Conservation (phyloP, 768 basidiomycete genomes). For the Suillus placidus region DNA sequence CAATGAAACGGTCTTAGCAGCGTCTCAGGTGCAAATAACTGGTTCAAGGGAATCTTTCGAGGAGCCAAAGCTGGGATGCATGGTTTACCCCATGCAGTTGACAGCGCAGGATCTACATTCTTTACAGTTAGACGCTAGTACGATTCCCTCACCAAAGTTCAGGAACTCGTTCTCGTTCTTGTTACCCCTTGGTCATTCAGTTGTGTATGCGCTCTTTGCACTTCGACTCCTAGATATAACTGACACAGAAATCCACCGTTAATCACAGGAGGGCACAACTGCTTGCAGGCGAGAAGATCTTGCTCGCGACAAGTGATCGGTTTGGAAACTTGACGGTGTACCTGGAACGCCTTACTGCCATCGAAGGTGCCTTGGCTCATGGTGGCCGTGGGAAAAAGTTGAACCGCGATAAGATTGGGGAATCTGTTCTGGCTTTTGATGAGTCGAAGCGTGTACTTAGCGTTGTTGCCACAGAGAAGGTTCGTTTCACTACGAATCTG, state of each 20-base stretch:
- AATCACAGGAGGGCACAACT: conserved; percentile 40
- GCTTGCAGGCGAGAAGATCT: conserved; percentile 41
- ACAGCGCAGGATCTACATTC: conserved; percentile 31
- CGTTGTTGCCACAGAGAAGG: conserved; percentile 47
- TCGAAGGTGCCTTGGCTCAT: conserved; percentile 36
- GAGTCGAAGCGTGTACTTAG: conserved; percentile 53
- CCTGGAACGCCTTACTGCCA: conserved; percentile 35
- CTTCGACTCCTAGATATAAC: background rate
- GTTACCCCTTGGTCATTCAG: conserved; percentile 22
- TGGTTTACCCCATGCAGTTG: conserved; percentile 29
- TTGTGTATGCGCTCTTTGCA: conserved; percentile 8
- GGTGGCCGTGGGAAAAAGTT: conserved; percentile 33
- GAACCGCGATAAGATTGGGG: conserved; percentile 49
- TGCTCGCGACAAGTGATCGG: conserved; percentile 45
- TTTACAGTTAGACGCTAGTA: conserved; percentile 26
- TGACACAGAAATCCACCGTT: background rate
- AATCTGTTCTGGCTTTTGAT: conserved; percentile 51
- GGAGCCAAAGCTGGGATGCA: conserved; percentile 23
- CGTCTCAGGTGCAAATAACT: conserved; percentile 9
- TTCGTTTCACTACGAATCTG: conserved; percentile 12
- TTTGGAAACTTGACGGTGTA: conserved; percentile 40
- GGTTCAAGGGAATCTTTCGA: conserved; percentile 22
- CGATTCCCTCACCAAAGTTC: conserved; percentile 28
- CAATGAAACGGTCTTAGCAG: background rate
- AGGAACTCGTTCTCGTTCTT: conserved; percentile 18